Conservation (phyloP, 208 protist species). For the Wallacemonas sp. region DNA sequence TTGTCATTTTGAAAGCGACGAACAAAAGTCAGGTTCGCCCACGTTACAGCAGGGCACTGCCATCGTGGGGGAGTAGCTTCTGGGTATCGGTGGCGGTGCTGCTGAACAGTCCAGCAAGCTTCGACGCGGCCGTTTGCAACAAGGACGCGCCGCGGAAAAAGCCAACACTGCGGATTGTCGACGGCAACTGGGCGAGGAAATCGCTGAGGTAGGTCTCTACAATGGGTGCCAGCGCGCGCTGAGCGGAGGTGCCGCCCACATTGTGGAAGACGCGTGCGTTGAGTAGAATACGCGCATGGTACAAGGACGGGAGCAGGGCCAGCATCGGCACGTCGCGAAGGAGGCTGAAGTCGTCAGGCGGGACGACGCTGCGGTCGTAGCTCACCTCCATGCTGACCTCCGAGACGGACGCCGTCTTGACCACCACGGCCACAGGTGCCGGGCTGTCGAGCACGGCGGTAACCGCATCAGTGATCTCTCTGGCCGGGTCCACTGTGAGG, state of each 20-base stretch:
- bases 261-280: constrained; percentile 1
- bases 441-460: background rate
- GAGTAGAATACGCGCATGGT: constrained; percentile 44
- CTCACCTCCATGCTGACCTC: constrained; percentile 41
- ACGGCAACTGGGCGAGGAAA: background rate
- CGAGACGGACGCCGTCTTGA: constrained; percentile 22
- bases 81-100: background rate
- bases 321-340: constrained; percentile 44
- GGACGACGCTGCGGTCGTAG: constrained; percentile 51
- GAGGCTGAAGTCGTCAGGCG: constrained; percentile 47
- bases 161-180: background rate
- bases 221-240: background rate
- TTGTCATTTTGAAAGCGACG: too few relatives aligned
- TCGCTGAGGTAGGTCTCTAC: background rate
- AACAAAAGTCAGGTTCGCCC: too few relatives aligned
- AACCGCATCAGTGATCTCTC: background rate
- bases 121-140: background rate
- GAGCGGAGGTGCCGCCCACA: background rate
- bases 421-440: background rate
- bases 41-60: background rate
- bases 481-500: background rate
- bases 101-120: constrained; percentile 1
- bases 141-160: constrained; percentile 4
- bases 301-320: constrained; percentile 56
- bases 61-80: background rate